phyloP scores from a whole-genome alignment of 2,329 filamentous ascomycete species.

The Magnaporthiopsis rhizophila region DNA sequence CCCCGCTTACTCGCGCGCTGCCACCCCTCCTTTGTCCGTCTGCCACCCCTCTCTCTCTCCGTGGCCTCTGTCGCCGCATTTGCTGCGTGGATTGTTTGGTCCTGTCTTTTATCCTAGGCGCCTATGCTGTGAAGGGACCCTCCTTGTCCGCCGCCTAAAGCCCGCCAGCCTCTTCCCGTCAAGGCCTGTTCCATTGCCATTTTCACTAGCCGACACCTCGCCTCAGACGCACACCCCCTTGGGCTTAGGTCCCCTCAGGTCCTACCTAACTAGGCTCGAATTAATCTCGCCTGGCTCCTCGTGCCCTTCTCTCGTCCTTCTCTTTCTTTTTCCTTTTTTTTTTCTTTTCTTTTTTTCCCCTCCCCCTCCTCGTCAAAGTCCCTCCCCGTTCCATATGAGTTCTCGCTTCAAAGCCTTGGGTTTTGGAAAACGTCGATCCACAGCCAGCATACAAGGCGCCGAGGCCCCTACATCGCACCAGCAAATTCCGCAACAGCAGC shows the following conservation, averaged over 20 bases:
- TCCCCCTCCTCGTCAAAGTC: background rate
- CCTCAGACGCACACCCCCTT: background rate
- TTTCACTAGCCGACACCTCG: background rate
- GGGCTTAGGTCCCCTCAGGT: background rate
- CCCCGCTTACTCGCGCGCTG: background rate
- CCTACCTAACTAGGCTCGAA: background rate
- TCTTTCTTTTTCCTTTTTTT: background rate
- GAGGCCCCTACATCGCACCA: slow-evolving; percentile 27
- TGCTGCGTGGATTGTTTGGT: background rate
- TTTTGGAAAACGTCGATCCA: slow-evolving; percentile 73
- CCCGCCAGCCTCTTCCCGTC: background rate
- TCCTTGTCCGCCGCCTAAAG: background rate
- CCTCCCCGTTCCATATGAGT: slow-evolving; percentile 50
- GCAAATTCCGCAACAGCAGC: slow-evolving; percentile 10
- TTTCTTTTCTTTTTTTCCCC: too few relatives aligned
- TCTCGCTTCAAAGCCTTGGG: slow-evolving; percentile 73
- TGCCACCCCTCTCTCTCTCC: background rate
- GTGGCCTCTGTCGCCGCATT: background rate
- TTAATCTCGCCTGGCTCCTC: slow-evolving; percentile 12
- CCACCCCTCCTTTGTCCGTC: background rate
- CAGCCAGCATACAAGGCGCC: slow-evolving; percentile 46
- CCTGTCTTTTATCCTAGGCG: background rate
- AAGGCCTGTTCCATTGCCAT: background rate
- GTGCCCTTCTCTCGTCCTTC: slow-evolving; percentile 14
- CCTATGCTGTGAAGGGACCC: background rate